These are phyloP conservation scores for Leccinum longicurvipes DNA, from an alignment of 768 basidiomycete genomes.

Conservation along the genomic window DNA sequence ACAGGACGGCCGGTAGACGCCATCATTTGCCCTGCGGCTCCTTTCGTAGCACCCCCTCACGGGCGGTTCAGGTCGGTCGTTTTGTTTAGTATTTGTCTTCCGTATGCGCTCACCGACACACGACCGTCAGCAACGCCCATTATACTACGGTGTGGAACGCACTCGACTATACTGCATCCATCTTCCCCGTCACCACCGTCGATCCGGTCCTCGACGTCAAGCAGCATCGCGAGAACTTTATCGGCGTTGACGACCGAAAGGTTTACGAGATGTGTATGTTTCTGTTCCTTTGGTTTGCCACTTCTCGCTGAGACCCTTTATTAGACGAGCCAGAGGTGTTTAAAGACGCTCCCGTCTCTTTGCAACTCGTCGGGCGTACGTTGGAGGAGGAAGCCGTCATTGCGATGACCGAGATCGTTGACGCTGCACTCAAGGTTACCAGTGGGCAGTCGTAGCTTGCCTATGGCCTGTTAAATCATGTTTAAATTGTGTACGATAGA, in stretches of 20 bases:
- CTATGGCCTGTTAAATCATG: background rate
- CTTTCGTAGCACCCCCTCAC: conserved; percentile 62
- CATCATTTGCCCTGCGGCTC: conserved; percentile 62
- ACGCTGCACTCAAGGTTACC: conserved; percentile 42
- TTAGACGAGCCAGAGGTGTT: conserved; percentile 58
- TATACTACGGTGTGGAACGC: conserved; percentile 69
- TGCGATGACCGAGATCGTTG: conserved; percentile 64
- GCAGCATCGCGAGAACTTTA: conserved; percentile 44
- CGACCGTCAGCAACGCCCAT: conserved; percentile 35
- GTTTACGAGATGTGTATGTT: conserved; percentile 54
- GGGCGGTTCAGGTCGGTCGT: conserved; percentile 48
- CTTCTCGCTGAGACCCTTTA: background rate
- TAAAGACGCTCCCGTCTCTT: conserved; percentile 53
- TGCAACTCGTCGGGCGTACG: conserved; percentile 68
- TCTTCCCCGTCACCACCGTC: conserved; percentile 64
- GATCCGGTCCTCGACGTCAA: conserved; percentile 51
- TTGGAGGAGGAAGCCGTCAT: conserved; percentile 76
- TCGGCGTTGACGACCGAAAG: conserved; percentile 43
- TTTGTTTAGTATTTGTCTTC: background rate
- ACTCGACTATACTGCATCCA: conserved; percentile 60
- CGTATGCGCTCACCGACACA: background rate
- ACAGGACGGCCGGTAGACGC: conserved; percentile 77
- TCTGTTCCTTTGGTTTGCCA: background rate
- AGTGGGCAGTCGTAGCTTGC: background rate
- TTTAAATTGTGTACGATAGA: background rate